Base-by-base conservation (phyloP, 805 yeast genomes). In the Groenewaldozyma tartarivorans region DNA sequence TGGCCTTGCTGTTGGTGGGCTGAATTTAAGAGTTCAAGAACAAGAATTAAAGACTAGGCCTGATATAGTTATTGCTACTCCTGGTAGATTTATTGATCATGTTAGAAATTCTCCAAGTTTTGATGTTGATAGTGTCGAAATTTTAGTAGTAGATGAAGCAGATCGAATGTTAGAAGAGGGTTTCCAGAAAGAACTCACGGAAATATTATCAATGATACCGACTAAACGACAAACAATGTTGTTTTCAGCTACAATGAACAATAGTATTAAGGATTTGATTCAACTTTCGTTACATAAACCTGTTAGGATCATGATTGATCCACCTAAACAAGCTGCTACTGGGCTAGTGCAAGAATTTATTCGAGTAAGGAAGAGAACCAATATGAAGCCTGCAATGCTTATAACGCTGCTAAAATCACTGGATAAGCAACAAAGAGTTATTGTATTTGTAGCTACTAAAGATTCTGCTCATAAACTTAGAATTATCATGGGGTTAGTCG, bases 111-210 rank as follows among this genome's bases (percentile, higher is more conserved):
- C 97, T 4, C 86, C 96, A 5, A 81, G 92, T 39, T 92, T 92
- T 60, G 77, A 78, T 37, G 94, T 87, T 36, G 97, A 92, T 51
- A 71, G 79, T 26, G 92, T 92, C 38, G 98, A 92, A 66, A 83
- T 92, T 40, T 68, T 92, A 53, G 94, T 92, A 22, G 72, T 92
- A 51, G 98, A 92, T 68, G 98, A 92, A 68, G 98, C 98, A 45
- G 98, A 92, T 71, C 79, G 98, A 68, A 92, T 92, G 97, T 72
- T 92, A 52, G 99, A 92, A 60, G 99, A 92, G 64, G 99, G 99
- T 57, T 92, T 92, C 75, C 96, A 88, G 63, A 85, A 79, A 40
- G 98, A 92, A 63, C 69, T 92, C 50, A 81, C 86, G 16, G 98
- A 92, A 60, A 90, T 92, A 45, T 72, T 92, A 62, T 73, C 82